Evolutionary conservation across 176 grass and related monocot genomes (phyloP), one percentile per base, ranked within the genome.

Genomic region (Poa pratensis): DNA sequence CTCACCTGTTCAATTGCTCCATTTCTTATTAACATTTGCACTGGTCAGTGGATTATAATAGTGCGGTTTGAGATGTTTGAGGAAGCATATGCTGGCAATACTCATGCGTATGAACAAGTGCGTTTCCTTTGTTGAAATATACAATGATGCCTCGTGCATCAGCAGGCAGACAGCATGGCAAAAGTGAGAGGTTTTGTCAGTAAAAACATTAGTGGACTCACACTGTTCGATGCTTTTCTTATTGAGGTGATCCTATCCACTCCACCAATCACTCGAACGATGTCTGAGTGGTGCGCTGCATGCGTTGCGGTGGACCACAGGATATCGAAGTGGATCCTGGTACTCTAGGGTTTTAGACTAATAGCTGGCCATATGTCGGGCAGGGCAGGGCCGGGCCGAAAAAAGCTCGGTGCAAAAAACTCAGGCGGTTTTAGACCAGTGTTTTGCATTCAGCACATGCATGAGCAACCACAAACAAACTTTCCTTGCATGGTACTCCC

Each of bases 241-340:
- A 20, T 26, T 67, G 64, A 23, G 65, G 51, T 13, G 50, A 40
- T 49, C 80, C 70, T 72, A 82, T 82, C 80, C 67, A 15, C 80
- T 60, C 80, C 80, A 30, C 35, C 80, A 73, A 82, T 71, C 65
- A 82, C 80, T 82, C 26, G 46, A 6, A 34, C 8, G 23, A 6
- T 82, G 80, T 73, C 68, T 60, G 52, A 82, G 70, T 23, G 23
- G 80, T 54, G 50, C 48, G n/a, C 10, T 39, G 64, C 80, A 54
- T 3, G 61, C 61, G 13, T 64, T 64, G 26, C 12, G 30, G 65
- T 37, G 30, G 65, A 68, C 52, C 57, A 43, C 40, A 30, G 4
- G 58, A 26, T 61, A 61, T 61, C 26, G 35, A 69, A 73, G 52
- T 59, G 80, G 80, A 59, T 82, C 52, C 67, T 82, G 80, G 14